Evolutionary conservation across 768 basidiomycete genomes (phyloP).

Genomic region (Pleurotus tuber-regium): DNA sequence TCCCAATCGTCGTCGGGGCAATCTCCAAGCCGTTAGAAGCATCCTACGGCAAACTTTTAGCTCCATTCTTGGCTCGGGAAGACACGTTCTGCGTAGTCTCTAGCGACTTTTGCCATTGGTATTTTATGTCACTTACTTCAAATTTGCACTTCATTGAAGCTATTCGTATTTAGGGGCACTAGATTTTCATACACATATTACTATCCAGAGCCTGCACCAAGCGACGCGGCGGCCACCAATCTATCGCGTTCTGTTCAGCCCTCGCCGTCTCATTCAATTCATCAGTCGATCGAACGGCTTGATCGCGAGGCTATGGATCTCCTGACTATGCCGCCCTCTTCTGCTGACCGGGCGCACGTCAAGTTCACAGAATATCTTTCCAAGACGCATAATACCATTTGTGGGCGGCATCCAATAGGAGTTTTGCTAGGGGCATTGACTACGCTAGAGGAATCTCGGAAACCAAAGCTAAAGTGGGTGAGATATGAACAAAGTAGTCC

Average conservation of each 20-base stretch:
- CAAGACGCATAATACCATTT: conserved; percentile 91
- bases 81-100: conserved; percentile 90
- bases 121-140: conserved; percentile 16
- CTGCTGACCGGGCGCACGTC: conserved; percentile 52
- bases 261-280: conserved; percentile 60
- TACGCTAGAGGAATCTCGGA: conserved; percentile 43
- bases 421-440: conserved; percentile 81
- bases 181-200: conserved; percentile 89
- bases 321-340: conserved; percentile 55
- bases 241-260: conserved; percentile 46
- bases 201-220: conserved; percentile 61
- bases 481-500: conserved; percentile 91
- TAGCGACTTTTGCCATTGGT: conserved; percentile 99
- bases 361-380: conserved; percentile 66
- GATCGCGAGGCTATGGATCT: conserved; percentile 86
- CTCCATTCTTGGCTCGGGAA: conserved; percentile 73
- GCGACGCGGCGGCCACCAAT: conserved; percentile 41
- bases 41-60: conserved; percentile 66
- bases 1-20: conserved; percentile 89
- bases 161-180: conserved; percentile 61
- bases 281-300: conserved; percentile 77
- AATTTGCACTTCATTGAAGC: not conserved
- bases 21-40: conserved; percentile 60
- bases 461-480: conserved; percentile 70
- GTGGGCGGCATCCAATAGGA: conserved; percentile 94